Conservation (phyloP, 345 rosid genomes). For the Raphanus sativus region DNA sequence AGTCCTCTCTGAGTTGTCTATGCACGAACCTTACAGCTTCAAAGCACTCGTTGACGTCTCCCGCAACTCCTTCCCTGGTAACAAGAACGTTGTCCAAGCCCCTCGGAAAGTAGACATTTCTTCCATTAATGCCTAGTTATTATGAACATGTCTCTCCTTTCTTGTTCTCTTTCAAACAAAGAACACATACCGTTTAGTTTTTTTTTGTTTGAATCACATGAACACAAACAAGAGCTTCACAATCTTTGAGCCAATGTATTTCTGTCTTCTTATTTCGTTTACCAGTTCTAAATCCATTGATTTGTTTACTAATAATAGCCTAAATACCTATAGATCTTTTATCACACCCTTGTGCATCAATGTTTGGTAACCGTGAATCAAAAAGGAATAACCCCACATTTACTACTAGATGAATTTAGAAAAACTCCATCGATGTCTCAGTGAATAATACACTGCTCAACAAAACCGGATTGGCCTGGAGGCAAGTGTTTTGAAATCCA, state of each 20-base stretch:
- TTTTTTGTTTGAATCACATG: neutral
- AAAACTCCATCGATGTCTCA: too few species aligned
- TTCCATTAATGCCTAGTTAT: constrained; percentile 48
- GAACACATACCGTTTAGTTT: neutral
- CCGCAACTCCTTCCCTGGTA: constrained; percentile 78
- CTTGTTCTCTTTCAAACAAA: neutral
- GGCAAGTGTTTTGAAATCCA: too few species aligned
- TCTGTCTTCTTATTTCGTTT: constrained; percentile 5
- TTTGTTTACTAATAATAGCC: too few species aligned
- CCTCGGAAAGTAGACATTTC: constrained; percentile 58
- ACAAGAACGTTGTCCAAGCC: constrained; percentile 71
- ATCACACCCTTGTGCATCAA: too few species aligned
- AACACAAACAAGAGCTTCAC: too few species aligned
- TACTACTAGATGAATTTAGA: too few species aligned
- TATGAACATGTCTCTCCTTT: constrained; percentile 5
- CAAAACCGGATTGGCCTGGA: too few species aligned
- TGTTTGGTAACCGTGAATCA: too few species aligned
- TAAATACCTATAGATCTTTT: too few species aligned
- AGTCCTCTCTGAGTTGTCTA: constrained; percentile 77
- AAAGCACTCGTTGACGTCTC: constrained; percentile 90
- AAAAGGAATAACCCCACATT: too few species aligned
- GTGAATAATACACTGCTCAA: too few species aligned
- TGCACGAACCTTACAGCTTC: constrained; percentile 92
- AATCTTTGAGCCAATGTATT: constrained; percentile 13
- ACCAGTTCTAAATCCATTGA: too few species aligned